Evolutionary conservation across 257 asterid species (phyloP).

Genomic region (Nicotiana paniculata): DNA sequence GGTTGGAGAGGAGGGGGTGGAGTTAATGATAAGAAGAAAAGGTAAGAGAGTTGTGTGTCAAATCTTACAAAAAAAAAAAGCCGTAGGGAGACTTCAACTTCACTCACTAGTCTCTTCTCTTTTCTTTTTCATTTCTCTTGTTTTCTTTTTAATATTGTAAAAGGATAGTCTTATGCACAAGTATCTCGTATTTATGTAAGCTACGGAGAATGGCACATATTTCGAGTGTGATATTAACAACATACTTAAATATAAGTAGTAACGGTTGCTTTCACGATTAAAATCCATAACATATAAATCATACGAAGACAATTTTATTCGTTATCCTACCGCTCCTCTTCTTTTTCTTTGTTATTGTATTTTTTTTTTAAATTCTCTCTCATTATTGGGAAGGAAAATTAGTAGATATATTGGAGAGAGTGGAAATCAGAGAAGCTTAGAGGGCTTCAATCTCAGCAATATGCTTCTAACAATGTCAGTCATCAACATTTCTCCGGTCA

Average conservation of each 20-base stretch:
- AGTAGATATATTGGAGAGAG: background rate
- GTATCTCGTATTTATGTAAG: no score
- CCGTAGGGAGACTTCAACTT: constrained; percentile 19
- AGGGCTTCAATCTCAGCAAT: background rate
- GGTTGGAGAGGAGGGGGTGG: background rate
- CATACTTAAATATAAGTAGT: no score
- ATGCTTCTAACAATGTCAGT: constrained; percentile 1
- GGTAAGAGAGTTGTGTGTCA: constrained; percentile 16
- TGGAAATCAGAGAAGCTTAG: background rate
- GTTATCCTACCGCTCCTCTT: no score
- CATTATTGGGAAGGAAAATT: constrained; percentile 15
- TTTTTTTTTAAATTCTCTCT: background rate
- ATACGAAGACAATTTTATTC: no score
- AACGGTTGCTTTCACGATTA: no score
- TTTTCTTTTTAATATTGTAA: no score
- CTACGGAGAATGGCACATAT: no score
- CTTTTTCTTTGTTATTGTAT: no score
- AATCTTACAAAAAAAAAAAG: constrained; percentile 16
- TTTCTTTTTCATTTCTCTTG: background rate
- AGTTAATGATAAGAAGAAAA: constrained; percentile 8
- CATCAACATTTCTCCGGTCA: background rate
- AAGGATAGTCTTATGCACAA: no score
- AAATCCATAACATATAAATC: no score
- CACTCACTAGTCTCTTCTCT: constrained; percentile 3
- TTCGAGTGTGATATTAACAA: no score